phyloP scores from a whole-genome alignment of 2,329 filamentous ascomycete species.

The Gnomoniopsis smithogilvyi region DNA sequence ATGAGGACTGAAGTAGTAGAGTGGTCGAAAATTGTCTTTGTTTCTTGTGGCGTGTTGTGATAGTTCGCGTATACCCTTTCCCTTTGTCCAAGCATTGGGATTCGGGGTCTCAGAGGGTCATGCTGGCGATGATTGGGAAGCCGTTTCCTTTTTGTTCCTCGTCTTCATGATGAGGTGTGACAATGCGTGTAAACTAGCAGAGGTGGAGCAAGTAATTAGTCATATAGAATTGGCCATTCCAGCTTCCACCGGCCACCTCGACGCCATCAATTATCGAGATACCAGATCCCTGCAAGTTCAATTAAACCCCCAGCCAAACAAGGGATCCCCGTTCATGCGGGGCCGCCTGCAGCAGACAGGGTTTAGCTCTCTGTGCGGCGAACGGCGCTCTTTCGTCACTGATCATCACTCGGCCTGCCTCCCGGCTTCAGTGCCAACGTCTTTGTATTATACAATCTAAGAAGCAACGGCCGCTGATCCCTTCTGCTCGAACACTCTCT shows the following conservation, averaged over 20 bases:
- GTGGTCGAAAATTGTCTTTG: background rate
- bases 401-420: background rate
- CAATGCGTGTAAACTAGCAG: too few species aligned
- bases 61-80: constrained; percentile 17
- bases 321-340: background rate
- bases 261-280: background rate
- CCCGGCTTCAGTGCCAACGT: background rate
- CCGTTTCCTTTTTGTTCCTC: too few species aligned
- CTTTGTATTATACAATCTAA: too few species aligned
- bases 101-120: background rate
- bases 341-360: background rate
- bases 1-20: constrained; percentile 57
- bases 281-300: background rate
- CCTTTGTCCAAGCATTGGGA: background rate
- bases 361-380: background rate
- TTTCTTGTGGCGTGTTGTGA: constrained; percentile 16
- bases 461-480: too few species aligned
- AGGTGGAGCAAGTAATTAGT: too few species aligned
- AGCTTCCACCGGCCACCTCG: too few species aligned
- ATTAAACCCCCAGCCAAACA: background rate
- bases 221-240: too few species aligned
- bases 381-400: background rate
- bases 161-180: too few species aligned
- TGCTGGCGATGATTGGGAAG: background rate
- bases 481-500: too few species aligned